These are phyloP conservation scores for Rostrohypoxylon terebratum DNA, from an alignment of 495 filamentous ascomycete genomes.

Conservation along the genomic window DNA sequence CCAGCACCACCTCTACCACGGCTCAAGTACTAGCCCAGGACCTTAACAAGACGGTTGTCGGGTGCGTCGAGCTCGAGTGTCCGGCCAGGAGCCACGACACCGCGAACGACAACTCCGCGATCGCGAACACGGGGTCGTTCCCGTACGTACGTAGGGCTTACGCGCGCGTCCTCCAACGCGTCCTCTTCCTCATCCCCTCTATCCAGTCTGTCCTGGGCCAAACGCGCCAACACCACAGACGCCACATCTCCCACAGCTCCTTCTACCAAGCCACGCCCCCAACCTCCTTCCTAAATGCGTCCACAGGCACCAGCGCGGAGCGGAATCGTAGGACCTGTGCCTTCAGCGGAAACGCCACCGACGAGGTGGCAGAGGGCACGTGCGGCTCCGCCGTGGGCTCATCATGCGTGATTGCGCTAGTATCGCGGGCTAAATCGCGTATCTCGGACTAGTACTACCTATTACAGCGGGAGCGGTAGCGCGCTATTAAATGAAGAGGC, in stretches of 20 bases:
- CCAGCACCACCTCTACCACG: neutral
- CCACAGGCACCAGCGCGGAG: conserved; percentile 38
- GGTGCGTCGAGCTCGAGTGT: conserved; percentile 41
- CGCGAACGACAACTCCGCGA: conserved; percentile 38
- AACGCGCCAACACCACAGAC: conserved; percentile 37
- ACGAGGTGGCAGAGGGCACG: conserved; percentile 29
- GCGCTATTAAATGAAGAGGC: neutral
- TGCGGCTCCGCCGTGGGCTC: conserved; percentile 41
- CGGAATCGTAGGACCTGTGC: neutral
- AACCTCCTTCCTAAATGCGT: neutral
- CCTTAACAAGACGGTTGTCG: conserved; percentile 44
- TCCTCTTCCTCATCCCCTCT: conserved; percentile 5
- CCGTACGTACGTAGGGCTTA: conserved; percentile 29
- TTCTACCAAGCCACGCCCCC: conserved; percentile 41
- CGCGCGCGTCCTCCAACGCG: conserved; percentile 20
- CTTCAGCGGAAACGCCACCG: neutral
- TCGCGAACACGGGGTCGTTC: conserved; percentile 40
- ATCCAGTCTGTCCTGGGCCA: conserved; percentile 41
- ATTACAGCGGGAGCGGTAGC: neutral
- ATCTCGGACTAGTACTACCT: conserved; percentile 10
- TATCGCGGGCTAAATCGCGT: conserved; percentile 16
- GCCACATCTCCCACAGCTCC: conserved; percentile 6
- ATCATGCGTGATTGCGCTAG: conserved; percentile 31
- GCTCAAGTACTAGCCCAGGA: conserved; percentile 31
- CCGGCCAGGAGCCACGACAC: conserved; percentile 19